Base-by-base conservation (phyloP, 164 flowering plant species). In the Vitis rupestris region DNA sequence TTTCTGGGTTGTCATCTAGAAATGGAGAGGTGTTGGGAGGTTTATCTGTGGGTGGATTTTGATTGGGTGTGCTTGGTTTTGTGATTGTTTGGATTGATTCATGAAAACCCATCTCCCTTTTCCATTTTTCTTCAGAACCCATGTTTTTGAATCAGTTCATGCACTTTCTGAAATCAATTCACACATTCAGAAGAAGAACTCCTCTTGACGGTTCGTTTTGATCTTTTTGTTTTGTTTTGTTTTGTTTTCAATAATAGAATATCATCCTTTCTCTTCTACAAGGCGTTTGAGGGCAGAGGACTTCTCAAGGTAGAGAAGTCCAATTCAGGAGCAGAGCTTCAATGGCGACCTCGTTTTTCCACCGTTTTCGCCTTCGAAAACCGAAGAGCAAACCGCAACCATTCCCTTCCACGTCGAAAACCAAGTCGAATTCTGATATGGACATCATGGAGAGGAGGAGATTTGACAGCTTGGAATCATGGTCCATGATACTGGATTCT, bases 401-500 rank as follows among this genome's bases (percentile, higher is more conserved):
- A 17, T 23, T 59, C 16, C 75, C 82, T 51, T 79, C 82, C 30
- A 76, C 86, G 0, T 78, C 88, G 14, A 80, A 62, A 31, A 27
- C 74, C 8, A 72, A 59, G 48, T 60, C 71, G 71, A 74, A 76
- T 63, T 64, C 81, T 13, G 92, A 85, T 8, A 72, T 63, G 77
- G 90, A 83, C 54, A 86, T 73, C 64, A 75, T 89, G 87, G 97
- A 87, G 49, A 84, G 77, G 82, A 90, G 66, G 80, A 85, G 98
- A 79, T 92, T 89, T 65, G 92, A 92, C 71, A 94, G 97, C 74
- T 59, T 92, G 80, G 98, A 94, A 27, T 94, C 98, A 60, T 94
- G 99, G 99, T 92, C 99, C 1, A 92, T 90, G 97, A 78, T 90
- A 17, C 66, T 94, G 76, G 98, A 94, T 12, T 82, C 92, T 1